These are phyloP conservation scores for Ganoderma leucocontextum DNA, from an alignment of 1,284 basidiomycete species.

Conservation along the genomic window DNA sequence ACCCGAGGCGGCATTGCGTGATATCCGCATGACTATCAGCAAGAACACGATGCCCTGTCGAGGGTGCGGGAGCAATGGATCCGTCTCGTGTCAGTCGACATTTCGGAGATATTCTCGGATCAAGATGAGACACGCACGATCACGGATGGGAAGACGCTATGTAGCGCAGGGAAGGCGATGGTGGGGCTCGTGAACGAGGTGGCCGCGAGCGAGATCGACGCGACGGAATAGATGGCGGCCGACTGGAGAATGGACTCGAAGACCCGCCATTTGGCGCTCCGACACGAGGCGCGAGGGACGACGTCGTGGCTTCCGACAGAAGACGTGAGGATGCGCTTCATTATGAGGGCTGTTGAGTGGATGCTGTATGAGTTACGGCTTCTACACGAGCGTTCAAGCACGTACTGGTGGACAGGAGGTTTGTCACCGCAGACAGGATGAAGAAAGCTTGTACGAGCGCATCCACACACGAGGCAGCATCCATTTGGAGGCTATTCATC, in stretches of 20 bases:
- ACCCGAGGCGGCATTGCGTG: neutral
- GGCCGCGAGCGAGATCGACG: conserved; percentile 27
- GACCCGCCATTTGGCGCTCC: conserved; percentile 24
- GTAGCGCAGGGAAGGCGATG: conserved; percentile 22
- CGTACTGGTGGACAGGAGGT: conserved; percentile 26
- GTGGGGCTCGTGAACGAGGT: conserved; percentile 29
- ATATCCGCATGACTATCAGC: conserved; percentile 31
- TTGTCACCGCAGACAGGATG: conserved; percentile 23
- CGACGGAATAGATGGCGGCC: conserved; percentile 31
- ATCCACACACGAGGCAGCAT: neutral
- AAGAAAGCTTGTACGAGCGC: conserved; percentile 17
- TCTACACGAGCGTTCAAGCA: neutral
- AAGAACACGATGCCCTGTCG: conserved; percentile 30
- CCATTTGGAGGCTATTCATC: conserved; percentile 3
- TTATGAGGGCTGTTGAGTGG: conserved; percentile 16
- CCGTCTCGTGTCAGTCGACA: neutral
- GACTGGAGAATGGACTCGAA: conserved; percentile 32
- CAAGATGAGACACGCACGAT: conserved; percentile 24
- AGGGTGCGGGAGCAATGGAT: neutral
- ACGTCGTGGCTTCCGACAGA: conserved; percentile 1
- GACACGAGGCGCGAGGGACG: neutral
- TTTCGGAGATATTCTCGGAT: neutral
- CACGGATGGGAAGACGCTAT: conserved; percentile 29
- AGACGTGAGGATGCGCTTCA: conserved; percentile 21
- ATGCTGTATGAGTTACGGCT: no score